Base-by-base conservation (phyloP, 257 asterid species). In the Solanum okadae region DNA sequence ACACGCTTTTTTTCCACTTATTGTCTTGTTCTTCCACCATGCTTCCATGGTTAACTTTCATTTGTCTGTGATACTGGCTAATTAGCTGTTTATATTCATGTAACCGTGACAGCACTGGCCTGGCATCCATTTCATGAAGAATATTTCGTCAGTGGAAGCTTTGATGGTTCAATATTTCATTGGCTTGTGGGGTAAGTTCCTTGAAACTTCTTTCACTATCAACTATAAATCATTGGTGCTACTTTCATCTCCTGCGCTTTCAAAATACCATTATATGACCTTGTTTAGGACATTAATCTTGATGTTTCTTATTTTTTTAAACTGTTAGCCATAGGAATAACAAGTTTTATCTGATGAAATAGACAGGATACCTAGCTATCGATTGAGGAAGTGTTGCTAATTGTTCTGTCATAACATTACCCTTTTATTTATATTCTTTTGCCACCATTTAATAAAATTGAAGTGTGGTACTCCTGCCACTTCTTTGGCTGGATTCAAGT, bases 111-210 rank as follows among this genome's bases (percentile, higher is more conserved):
- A 96, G 98, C 98, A 81, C 91, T 97, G 96, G 98, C 99, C 87
- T 97, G 99, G 99, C 99, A 97, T 92, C 99, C 99, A 68, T 97
- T 96, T 90, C 98, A 97, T 85, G 99, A 97, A 90, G 99, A 97
- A 68, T 97, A 95, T 93, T 97, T 97, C 90, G 99, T 95, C 85
- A 97, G 99, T 88, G 99, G 99, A 91, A 97, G 99, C 92, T 95
- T 76, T 85, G 99, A 97, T 34, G 99, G 99, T 93, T 95, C 99
- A 89, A 95, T 97, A 88, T 94, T 96, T 90, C 99, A 97, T 90
- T 97, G 99, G 99, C 96, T 97, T 44, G 98, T 95, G 83, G 99
- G 99, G 99, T 96, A 93, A 93, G 76, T 75, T 84, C 90, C 29
- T 49, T 82, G 86, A 82, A 82, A 82, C 65, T 82, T 49, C 42